Evolutionary conservation across 768 basidiomycete genomes (phyloP), one percentile per base, ranked within the genome.

Genomic region (Cystobasidium tubakii): DNA sequence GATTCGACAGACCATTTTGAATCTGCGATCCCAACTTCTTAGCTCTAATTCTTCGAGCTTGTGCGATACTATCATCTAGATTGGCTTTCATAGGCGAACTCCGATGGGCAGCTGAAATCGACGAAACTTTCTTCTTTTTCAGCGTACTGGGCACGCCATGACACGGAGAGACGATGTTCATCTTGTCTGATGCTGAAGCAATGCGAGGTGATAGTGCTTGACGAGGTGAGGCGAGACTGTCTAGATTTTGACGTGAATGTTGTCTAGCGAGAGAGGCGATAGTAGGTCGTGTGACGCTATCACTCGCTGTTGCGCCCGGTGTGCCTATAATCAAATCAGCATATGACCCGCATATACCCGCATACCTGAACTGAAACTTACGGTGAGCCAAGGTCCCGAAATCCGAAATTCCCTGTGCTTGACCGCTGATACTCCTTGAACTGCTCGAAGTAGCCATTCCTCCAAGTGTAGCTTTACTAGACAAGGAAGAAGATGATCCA

Each of bases 401-500:
- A 13, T 60, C 57, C 1, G 57, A 60, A 4, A 12, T 25, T 27
- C 2, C 12, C 57, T 60, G 57, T 29, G 25, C 10, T 60, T 60
- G 57, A 15, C 25, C 13, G 33, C 27, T 25, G 17, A 29, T 27
- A 60, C 57, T 27, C 57, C 29, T 50, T n/a, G 46, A 50, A 19
- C 46, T 50, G 21, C 10, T 50, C 12, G 46, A 50, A 21, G 9
- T 50, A n/a, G n/a, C 21, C 15, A 50, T 50, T 12, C 46, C 46
- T 50, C 46, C 46, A 17, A 50, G n/a, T 9, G 57, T 34, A 6
- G 57, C 57, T 31, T 60, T 60, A 31, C 33, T 60, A 21, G 57
- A 60, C 13, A 60, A 23, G 21, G 57, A 60, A 60, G 57, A 60
- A 60, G 57, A 60, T 3, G 57, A 60, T 60, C 57, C 57, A 31